Evolutionary conservation across 1,284 basidiomycete genomes (phyloP).

Genomic region (Grifola frondosa): DNA sequence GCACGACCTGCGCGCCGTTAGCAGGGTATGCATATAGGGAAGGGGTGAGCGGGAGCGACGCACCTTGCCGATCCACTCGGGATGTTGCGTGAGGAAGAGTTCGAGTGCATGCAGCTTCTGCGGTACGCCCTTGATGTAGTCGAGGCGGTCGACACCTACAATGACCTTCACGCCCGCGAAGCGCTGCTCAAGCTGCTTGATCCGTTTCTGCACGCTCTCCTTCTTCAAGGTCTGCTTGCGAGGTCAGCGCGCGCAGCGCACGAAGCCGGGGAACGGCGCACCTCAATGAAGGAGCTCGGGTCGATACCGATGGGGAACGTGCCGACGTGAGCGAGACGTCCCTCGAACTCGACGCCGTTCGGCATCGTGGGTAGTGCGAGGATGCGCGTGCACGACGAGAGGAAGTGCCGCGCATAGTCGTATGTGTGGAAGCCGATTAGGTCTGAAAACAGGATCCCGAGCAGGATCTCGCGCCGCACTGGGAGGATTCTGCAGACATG

Average conservation of each 20-base stretch:
- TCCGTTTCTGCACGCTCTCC: slow-evolving; percentile 76
- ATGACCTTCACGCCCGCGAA: slow-evolving; percentile 97
- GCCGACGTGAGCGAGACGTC: slow-evolving; percentile 93
- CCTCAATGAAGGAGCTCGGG: slow-evolving; percentile 87
- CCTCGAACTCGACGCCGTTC: slow-evolving; percentile 96
- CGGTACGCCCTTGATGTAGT: slow-evolving; percentile 99
- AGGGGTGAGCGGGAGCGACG: slow-evolving; percentile 14
- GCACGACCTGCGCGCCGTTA: slow-evolving; percentile 66
- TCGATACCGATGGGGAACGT: slow-evolving; percentile 99
- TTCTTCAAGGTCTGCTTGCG: slow-evolving; percentile 68
- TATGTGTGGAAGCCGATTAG: slow-evolving; percentile 99
- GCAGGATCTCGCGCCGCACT: slow-evolving; percentile 93
- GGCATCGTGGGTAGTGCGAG: slow-evolving; percentile 96
- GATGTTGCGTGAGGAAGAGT: slow-evolving; percentile 94
- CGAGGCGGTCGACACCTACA: slow-evolving; percentile 95
- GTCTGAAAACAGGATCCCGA: slow-evolving; percentile 95
- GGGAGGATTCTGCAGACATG: slow-evolving; percentile 76
- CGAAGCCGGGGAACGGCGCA: slow-evolving; percentile 31
- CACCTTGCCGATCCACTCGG: slow-evolving; percentile 98
- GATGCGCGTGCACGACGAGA: slow-evolving; percentile 97
- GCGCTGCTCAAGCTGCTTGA: slow-evolving; percentile 81
- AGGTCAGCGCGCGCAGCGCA: background rate
- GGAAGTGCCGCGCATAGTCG: slow-evolving; percentile 98
- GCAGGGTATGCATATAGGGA: slow-evolving; percentile 5
- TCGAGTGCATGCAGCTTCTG: slow-evolving; percentile 98